Evolutionary conservation across 345 rosid species (phyloP), one percentile per base, ranked within the genome.

Genomic region (Ceriops decandra): DNA sequence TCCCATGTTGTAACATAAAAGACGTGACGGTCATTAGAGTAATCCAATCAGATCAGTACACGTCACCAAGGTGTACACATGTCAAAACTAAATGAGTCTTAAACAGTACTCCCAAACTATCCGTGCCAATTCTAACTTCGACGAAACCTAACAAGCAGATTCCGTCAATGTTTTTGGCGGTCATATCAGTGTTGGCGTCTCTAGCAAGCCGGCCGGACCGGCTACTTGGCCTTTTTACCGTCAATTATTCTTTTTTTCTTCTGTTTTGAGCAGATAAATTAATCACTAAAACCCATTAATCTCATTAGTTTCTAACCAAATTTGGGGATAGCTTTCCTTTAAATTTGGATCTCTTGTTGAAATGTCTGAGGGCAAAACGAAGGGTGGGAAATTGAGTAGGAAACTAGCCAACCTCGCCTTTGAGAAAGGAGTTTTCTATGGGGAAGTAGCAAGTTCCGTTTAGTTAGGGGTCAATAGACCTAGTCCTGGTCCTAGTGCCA

Each of bases 341-440:
- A 81, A 85, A 63, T 28, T 46, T 66, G 84, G 86, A 83, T 81
- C 86, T 73, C 66, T 67, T 3, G 79, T 83, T 79, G 85, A 81
- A 81, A 81, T 74, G 76, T 76, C 67, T 57, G 74, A 63, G 46
- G 31, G n/a, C 35, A 27, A 35, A 78, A 74, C 32, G 79, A 76
- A 68, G 72, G 81, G 81, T 75, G 72, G 65, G 81, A 74, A 77
- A 79, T 56, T 63, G 53, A 51, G 73, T 28, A 24, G 75, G 74
- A 76, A 77, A 65, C 52, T 60, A 65, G 70, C 77, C 15, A 26
- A 61, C 51, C 35, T 54, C 58, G 57, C 72, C 80, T 68, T 60
- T 61, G 68, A 70, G 76, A 69, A 58, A n/a, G 73, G 85, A 68
- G 74, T 69, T 75, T 75, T 51, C 65, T 62, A 68, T 16, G 63